phyloP scores from a whole-genome alignment of 768 basidiomycete species.

The Leccinum disarticulatum region DNA sequence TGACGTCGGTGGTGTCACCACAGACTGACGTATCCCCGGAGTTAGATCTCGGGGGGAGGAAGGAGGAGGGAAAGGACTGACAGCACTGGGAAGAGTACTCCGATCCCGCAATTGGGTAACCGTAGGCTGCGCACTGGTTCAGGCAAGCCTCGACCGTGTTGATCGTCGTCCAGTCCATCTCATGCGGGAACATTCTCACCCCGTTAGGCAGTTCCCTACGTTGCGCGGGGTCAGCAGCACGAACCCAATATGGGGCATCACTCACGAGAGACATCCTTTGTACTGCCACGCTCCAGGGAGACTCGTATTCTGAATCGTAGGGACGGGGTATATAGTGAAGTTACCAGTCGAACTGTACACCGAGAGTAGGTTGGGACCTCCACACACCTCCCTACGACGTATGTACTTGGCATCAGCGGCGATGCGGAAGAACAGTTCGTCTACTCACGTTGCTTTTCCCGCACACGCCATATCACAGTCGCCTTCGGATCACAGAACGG shows the following conservation, averaged over 20 bases:
- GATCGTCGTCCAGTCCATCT: slow-evolving; percentile 57
- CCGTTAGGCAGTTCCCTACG: slow-evolving; percentile 47
- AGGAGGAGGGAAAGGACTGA: slow-evolving; percentile 35
- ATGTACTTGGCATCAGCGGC: neutral
- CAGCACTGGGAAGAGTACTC: slow-evolving; percentile 77
- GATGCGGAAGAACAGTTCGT: neutral
- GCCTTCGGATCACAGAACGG: slow-evolving; percentile 44
- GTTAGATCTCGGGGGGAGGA: neutral
- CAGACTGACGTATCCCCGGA: slow-evolving; percentile 49
- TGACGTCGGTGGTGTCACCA: slow-evolving; percentile 64
- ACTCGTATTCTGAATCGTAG: slow-evolving; percentile 49
- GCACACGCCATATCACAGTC: slow-evolving; percentile 75
- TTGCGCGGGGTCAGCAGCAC: neutral
- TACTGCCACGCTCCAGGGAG: slow-evolving; percentile 70
- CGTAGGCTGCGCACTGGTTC: slow-evolving; percentile 65
- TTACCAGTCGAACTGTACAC: slow-evolving; percentile 57
- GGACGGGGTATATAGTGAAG: slow-evolving; percentile 58
- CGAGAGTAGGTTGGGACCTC: slow-evolving; percentile 70
- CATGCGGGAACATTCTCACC: slow-evolving; percentile 57
- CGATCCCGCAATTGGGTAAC: slow-evolving; percentile 68
- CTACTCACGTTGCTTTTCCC: slow-evolving; percentile 60
- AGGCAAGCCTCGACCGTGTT: slow-evolving; percentile 67
- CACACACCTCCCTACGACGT: slow-evolving; percentile 58
- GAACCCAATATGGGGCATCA: neutral
- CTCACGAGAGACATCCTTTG: slow-evolving; percentile 65